These are phyloP conservation scores for Scheffersomyces coipomensis DNA, from an alignment of 805 yeast genomes.

Conservation along the genomic window DNA sequence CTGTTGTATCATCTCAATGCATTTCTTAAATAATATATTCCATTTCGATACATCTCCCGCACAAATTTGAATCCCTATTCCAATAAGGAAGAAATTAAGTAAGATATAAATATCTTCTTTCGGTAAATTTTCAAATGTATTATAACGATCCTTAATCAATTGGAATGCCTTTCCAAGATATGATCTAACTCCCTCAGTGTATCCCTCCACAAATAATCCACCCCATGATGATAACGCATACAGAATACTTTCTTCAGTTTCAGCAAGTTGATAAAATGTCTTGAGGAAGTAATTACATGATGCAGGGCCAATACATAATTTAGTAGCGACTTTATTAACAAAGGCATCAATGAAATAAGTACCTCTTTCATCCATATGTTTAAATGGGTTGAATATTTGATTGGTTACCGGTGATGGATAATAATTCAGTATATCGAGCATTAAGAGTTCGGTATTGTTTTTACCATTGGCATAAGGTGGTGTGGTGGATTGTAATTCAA, in stretches of 20 bases:
- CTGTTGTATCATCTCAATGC: slow-evolving; percentile 7
- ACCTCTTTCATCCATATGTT: slow-evolving; percentile 13
- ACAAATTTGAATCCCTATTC: slow-evolving; percentile 14
- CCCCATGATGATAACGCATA: slow-evolving; percentile 29
- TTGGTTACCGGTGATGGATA: neutral
- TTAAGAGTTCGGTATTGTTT: neutral
- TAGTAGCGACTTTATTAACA: slow-evolving; percentile 13
- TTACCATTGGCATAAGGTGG: neutral
- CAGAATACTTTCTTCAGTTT: slow-evolving; percentile 17
- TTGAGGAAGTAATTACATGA: slow-evolving; percentile 22
- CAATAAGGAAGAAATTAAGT: slow-evolving; percentile 13
- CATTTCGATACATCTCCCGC: slow-evolving; percentile 18
- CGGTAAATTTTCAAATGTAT: slow-evolving; percentile 2
- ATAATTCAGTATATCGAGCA: neutral
- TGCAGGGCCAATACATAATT: slow-evolving; percentile 15
- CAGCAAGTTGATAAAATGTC: slow-evolving; percentile 17
- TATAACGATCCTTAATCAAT: slow-evolving; percentile 5
- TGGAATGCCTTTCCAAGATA: slow-evolving; percentile 7
- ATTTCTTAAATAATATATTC: slow-evolving; percentile 11
- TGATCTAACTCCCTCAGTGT: slow-evolving; percentile 7
- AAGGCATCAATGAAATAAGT: slow-evolving; percentile 15
- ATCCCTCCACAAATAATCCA: slow-evolving; percentile 14
- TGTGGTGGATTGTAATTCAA: neutral
- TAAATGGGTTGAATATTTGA: slow-evolving; percentile 7
- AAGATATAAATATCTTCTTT: slow-evolving; percentile 13